Conservation (phyloP, 1,284 basidiomycete species). For the Trichosporon sp. region DNA sequence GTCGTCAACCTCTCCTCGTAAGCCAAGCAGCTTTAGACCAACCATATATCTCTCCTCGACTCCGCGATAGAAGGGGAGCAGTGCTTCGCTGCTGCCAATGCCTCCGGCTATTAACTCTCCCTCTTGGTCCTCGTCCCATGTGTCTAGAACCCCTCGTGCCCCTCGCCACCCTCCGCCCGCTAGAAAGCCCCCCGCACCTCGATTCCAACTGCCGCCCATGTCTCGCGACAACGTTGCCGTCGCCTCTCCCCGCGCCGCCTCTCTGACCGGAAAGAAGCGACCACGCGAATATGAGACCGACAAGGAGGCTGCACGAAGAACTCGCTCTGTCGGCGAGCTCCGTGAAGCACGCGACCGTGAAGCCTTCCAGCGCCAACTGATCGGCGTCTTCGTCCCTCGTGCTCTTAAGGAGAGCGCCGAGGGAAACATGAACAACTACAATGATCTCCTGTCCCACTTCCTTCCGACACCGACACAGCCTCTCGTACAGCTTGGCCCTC, state of each 20-base stretch:
- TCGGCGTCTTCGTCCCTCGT: slow-evolving; percentile 55
- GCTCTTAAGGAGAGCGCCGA: slow-evolving; percentile 49
- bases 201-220: slow-evolving; percentile 21
- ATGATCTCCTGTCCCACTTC: slow-evolving; percentile 62
- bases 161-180: slow-evolving; percentile 21
- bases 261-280: slow-evolving; percentile 50
- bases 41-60: background rate
- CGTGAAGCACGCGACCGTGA: slow-evolving; percentile 38
- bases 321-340: slow-evolving; percentile 45
- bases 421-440: slow-evolving; percentile 59
- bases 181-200: background rate
- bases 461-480: slow-evolving; percentile 47
- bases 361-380: slow-evolving; percentile 54
- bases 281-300: slow-evolving; percentile 46
- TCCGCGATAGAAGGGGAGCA: slow-evolving; percentile 4
- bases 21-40: background rate
- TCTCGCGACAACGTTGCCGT: slow-evolving; percentile 23
- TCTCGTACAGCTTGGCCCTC: slow-evolving; percentile 50
- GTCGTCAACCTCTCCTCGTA: background rate
- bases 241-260: slow-evolving; percentile 41
- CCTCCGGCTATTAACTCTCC: slow-evolving; percentile 34
- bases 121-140: slow-evolving; percentile 43
- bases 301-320: slow-evolving; percentile 40
- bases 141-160: slow-evolving; percentile 37
- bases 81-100: slow-evolving; percentile 25